Base-by-base conservation (phyloP, 129 eudicot species). In the Arctium minus region DNA sequence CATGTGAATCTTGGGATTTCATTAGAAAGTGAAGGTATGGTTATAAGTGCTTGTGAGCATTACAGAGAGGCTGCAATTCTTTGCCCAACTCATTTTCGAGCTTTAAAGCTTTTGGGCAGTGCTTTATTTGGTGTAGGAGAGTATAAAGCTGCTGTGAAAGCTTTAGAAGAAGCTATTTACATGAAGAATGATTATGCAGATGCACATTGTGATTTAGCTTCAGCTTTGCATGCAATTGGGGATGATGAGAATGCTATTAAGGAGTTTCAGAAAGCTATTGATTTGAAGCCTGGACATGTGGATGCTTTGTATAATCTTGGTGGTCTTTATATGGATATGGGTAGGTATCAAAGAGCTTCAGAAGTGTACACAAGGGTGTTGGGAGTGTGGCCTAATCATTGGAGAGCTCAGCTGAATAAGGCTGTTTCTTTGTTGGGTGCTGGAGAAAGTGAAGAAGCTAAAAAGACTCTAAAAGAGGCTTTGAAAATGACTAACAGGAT, bases 221-320 rank as follows among this genome's bases (percentile, higher is more conserved):
- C 99, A 1, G 99, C 99, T 6, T 92, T 96, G 82, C 99, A 96
- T 72, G 99, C 98, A 7, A 81, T 90, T 89, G 95, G 95, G 53
- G 98, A 96, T 81, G 98, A 96, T 81, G 99, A 96, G 32, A 91
- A 88, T 86, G 98, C 99, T 3, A 88, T 96, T 80, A 92, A 93
- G 87, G 98, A 93, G 93, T 96, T 96, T 85, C 99, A 96, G 74
- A 96, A 93, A 81, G 99, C 99, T 11, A 91, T 96, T 87, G 99
- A 96, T 87, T 80, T 96, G 84, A 93, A 89, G 72, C 99, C 99
- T 18, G 99, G 98, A 39, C 99, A 96, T 88, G 92, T 96, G 32
- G 99, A 96, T 86, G 99, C 98, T 81, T 83, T 96, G 84, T 96
- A 96, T 77, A 96, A 96, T 86, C 81, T 96, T 86, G 99, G 99